Base-by-base conservation (phyloP, 805 yeast species). In the Monosporozyma unispora region DNA sequence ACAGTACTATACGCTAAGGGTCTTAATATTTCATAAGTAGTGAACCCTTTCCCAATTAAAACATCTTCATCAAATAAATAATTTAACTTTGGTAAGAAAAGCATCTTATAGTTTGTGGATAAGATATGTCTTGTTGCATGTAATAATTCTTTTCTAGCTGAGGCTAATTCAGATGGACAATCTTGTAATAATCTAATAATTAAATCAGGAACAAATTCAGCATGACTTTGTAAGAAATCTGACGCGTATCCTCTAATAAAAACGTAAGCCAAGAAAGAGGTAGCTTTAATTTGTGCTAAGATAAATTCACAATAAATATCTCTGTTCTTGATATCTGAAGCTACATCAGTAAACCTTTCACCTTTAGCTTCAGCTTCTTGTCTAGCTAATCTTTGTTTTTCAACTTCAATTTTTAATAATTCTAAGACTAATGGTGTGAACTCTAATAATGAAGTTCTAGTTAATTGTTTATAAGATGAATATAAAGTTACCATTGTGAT, bases 41-140 rank as follows among this genome's bases (percentile, higher is more conserved):
- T 93, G 47, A 93, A 76, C 0, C 98, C 98, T 55, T 85, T 88
- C 28, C 99, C 98, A 48, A 95, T 80, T 47, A 95, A 72, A 2
- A 93, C 88, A 54, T 80, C 77, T 57, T 90, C 96, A 63, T 91
- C 90, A 55, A 93, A 85, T 45, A 93, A 71, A 46, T 87, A 67
- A 59, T 89, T 95, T 48, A 93, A 78, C 59, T 90, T 87, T 1
- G 96, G 87, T 45, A 90, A 73, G 63, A 93, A 93, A 42, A 87
- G 76, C 2, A 79, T 72, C 52, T 96, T 76, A 64, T 87, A 87
- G 21, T 89, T 89, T 0, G 98, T 93, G 3, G 95, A 85, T 46
- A 93, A 70, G n/a, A 93, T 88, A 60, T 93, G 99, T 59, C 98
- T 76, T 3, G 96, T 87, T 0, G 97, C 96, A 55, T 93, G 98